phyloP scores from a whole-genome alignment of 2,329 filamentous ascomycete genomes.

The Alternaria dauci region DNA sequence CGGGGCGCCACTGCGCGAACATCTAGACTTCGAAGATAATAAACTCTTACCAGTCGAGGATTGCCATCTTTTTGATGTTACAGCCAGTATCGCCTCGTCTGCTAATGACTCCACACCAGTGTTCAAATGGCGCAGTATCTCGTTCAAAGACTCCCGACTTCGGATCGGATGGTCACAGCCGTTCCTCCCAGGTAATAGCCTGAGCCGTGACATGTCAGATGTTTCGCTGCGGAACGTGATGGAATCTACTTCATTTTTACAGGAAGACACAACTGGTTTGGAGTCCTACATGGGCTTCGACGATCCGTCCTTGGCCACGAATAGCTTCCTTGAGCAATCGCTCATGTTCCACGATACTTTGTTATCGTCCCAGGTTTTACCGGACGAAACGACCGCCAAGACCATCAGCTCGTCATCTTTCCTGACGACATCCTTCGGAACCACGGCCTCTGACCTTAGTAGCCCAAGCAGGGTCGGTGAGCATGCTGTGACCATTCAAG shows the following conservation, averaged over 20 bases:
- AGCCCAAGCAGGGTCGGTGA: constrained; percentile 31
- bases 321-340: constrained; percentile 77
- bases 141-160: constrained; percentile 24
- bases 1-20: constrained; percentile 66
- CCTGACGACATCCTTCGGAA: constrained; percentile 49
- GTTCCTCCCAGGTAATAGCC: constrained; percentile 28
- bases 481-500: constrained; percentile 15
- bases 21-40: constrained; percentile 64
- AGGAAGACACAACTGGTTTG: constrained; percentile 33
- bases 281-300: constrained; percentile 36
- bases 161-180: constrained; percentile 46
- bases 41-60: constrained; percentile 61
- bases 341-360: constrained; percentile 73
- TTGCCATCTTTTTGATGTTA: constrained; percentile 51
- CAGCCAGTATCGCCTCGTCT: constrained; percentile 15
- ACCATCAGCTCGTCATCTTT: constrained; percentile 46
- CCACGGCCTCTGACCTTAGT: constrained; percentile 35
- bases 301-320: constrained; percentile 23
- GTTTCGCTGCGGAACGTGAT: constrained; percentile 30
- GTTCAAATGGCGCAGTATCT: constrained; percentile 45
- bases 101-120: constrained; percentile 12
- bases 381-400: constrained; percentile 33
- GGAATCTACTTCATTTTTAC: constrained; percentile 14
- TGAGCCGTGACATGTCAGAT: constrained; percentile 5
- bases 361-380: constrained; percentile 64